Percentiles rank a stretch among this genome's conserved stretches.
Conservation (phyloP, 805 yeast genomes). For the Barnettozyma wickerhamii region DNA sequence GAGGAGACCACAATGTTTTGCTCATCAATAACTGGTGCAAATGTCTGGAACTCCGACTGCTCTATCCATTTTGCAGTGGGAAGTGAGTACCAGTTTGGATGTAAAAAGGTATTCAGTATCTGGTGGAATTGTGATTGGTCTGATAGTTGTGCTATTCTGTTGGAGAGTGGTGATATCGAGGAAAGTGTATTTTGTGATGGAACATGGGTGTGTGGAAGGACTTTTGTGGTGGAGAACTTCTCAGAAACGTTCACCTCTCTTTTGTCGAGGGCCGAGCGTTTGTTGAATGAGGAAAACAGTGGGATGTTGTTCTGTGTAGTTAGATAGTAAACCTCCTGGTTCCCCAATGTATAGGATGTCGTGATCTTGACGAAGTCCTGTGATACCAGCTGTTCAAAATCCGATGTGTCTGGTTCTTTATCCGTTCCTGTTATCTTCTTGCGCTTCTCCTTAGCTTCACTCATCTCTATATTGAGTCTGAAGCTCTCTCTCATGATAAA, state of each 20-base stretch:
- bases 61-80: constrained; percentile 66
- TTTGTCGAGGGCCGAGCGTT: constrained; percentile 70
- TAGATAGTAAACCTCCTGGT: constrained; percentile 63
- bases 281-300: constrained; percentile 68
- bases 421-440: constrained; percentile 7
- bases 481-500: constrained; percentile 58
- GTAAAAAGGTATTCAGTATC: constrained; percentile 48
- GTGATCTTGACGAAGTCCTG: constrained; percentile 61
- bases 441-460: constrained; percentile 11
- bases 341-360: constrained; percentile 42
- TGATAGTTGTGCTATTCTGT: constrained; percentile 16
- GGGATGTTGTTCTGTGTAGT: constrained; percentile 65
- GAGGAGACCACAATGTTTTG: constrained; percentile 49
- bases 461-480: constrained; percentile 34
- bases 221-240: constrained; percentile 60
- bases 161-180: constrained; percentile 23
- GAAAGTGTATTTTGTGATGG: constrained; percentile 27
- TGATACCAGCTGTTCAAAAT: constrained; percentile 35
- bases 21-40: constrained; percentile 67
- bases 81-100: constrained; percentile 61
- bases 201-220: constrained; percentile 47
- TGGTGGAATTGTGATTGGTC: constrained; percentile 37
- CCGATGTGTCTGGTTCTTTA: constrained; percentile 19
- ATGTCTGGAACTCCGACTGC: constrained; percentile 43
- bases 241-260: constrained; percentile 66